These are phyloP conservation scores for Trichophyton schoenleinii DNA, from an alignment of 2,329 filamentous ascomycete genomes.

Conservation along the genomic window DNA sequence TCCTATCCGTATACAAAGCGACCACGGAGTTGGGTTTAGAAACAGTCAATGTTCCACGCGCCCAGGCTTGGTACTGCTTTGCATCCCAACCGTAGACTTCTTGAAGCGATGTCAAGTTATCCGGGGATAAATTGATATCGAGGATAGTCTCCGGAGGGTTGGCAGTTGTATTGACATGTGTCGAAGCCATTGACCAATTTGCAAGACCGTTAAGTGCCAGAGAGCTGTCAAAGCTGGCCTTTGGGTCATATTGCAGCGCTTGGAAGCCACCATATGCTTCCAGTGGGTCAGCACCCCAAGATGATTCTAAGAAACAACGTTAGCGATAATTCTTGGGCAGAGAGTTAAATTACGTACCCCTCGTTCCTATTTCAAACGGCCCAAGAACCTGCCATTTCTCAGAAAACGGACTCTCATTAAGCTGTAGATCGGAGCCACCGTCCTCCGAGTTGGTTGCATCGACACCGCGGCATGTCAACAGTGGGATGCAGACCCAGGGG, in stretches of 20 bases:
- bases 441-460: not conserved
- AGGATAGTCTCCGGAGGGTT: conserved; percentile 28
- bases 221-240: conserved; percentile 38
- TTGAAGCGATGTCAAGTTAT: conserved; percentile 44
- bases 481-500: not conserved
- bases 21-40: conserved; percentile 21
- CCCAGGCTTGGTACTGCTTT: conserved; percentile 48
- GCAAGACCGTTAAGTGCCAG: conserved; percentile 40
- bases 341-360: conserved; percentile 33
- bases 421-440: not conserved
- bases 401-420: conserved; percentile 15
- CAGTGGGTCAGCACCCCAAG: conserved; percentile 48
- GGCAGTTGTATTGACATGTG: conserved; percentile 19
- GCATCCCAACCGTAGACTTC: conserved; percentile 47
- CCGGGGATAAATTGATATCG: conserved; percentile 35
- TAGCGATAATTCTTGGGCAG: not conserved
- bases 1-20: conserved; percentile 35
- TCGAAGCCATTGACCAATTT: conserved; percentile 34
- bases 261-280: conserved; percentile 43
- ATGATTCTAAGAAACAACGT: conserved; percentile 33
- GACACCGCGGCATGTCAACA: not conserved
- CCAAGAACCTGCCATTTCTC: conserved; percentile 42
- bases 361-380: conserved; percentile 46
- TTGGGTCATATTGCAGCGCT: conserved; percentile 31
- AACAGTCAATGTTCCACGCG: conserved; percentile 38